Base-by-base conservation (phyloP, 2,329 filamentous ascomycete species). In the Coleophoma crateriformis region DNA sequence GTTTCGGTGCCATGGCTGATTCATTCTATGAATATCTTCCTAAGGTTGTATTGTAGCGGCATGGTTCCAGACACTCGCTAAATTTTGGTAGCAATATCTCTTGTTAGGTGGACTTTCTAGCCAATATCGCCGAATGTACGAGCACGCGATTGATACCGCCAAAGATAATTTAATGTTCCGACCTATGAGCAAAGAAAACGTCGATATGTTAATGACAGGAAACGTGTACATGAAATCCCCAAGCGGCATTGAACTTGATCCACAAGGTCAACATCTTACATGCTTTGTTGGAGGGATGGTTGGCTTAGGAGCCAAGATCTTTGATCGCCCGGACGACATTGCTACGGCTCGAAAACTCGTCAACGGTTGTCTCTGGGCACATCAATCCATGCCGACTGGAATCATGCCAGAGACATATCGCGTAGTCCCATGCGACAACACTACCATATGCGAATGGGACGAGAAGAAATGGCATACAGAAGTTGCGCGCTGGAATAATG, bases 201-300 rank as follows among this genome's bases (percentile, higher is more conserved):
- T 64, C 3, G 66, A 70, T 6, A 64, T 79, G 4, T 62, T 77
- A 8, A 69, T 80, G 48, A 70, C 77, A 3, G 77, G 75, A 11
- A 69, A 72, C 48, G 66, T 66, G 4, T 54, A 60, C 12, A 58
- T 68, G 22, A 54, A 45, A 32, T 39, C 37, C 11, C 32, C 22
- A 15, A 14, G 40, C 2, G 42, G 45, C 11, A 37, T 49, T 20
- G n/a, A 45, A 15, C 32, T 49, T 7, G 17, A 52, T 20, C 37
- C 55, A 12, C 41, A 54, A 43, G 69, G 74, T 10, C 78, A 87
- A 55, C 85, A 89, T 64, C 71, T 89, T 1, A 77, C 77, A 3
- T 90, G 86, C 64, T 90, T 86, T 60, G 71, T 78, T 6, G 85
- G 85, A 7, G 86, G 84, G 13, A 82, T 85, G 70, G 81, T 86